These are phyloP conservation scores for Paramecium biaurelia DNA, from an alignment of 73 alveolate species.

Conservation along the genomic window DNA sequence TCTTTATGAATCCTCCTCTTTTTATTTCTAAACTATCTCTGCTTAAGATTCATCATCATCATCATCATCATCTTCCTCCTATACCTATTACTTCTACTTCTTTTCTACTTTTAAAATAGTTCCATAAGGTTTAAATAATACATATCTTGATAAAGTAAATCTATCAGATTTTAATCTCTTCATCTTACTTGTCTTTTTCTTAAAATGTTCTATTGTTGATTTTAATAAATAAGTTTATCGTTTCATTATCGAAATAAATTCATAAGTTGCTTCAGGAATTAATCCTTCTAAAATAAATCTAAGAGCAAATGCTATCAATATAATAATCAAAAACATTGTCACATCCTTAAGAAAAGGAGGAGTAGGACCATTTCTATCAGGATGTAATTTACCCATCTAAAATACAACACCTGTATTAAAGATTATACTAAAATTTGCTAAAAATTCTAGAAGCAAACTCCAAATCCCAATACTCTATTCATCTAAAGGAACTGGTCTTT, in stretches of 20 bases:
- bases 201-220: slow-evolving; percentile 52
- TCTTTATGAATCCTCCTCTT: not conserved
- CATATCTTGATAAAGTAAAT: not conserved
- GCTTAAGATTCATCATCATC: not conserved
- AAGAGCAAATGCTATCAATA: not conserved
- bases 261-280: slow-evolving; percentile 31
- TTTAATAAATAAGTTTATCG: slow-evolving; percentile 27
- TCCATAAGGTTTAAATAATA: slow-evolving; percentile 21
- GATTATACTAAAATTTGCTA: slow-evolving; percentile 24
- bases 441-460: slow-evolving; percentile 33
- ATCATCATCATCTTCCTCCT: not conserved
- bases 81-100: not conserved
- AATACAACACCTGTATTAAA: slow-evolving; percentile 33
- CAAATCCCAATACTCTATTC: slow-evolving; percentile 62
- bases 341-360: not conserved
- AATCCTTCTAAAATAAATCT: not conserved
- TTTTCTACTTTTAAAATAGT: not conserved
- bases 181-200: slow-evolving; percentile 15
- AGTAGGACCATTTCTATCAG: not conserved
- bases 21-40: not conserved
- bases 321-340: not conserved
- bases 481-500: slow-evolving; percentile 59
- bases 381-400: not conserved
- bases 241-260: not conserved
- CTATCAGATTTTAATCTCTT: not conserved